phyloP scores from a whole-genome alignment of 805 yeast species.

The Monosporozyma solicola region DNA sequence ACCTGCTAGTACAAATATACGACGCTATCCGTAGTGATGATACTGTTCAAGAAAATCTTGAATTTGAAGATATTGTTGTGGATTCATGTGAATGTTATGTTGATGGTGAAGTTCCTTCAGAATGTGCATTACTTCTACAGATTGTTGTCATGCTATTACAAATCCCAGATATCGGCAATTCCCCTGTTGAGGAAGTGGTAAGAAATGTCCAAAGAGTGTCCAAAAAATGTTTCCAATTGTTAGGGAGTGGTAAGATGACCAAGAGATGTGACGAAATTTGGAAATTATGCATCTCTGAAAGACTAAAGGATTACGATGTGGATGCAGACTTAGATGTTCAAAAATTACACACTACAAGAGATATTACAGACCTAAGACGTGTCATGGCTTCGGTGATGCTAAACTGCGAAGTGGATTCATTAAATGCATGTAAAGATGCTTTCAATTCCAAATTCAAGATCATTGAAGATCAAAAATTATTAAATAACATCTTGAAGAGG shows the following conservation, averaged over 20 bases:
- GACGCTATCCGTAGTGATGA: constrained; percentile 23
- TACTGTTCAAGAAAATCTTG: constrained; percentile 29
- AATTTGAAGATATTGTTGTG: constrained; percentile 34
- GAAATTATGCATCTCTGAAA: constrained; percentile 20
- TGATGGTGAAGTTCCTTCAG: constrained; percentile 52
- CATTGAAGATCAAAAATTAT: constrained; percentile 51
- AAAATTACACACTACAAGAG: constrained; percentile 12
- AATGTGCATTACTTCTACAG: constrained; percentile 46
- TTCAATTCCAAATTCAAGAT: constrained; percentile 30
- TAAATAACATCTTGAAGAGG: constrained; percentile 51
- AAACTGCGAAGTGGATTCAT: constrained; percentile 45
- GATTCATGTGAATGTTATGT: constrained; percentile 57
- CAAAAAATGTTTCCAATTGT: constrained; percentile 52
- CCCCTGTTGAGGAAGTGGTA: constrained; percentile 16
- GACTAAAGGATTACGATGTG: constrained; percentile 42
- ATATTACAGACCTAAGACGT: constrained; percentile 13
- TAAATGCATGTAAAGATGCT: constrained; percentile 32
- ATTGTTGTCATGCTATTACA: constrained; percentile 35
- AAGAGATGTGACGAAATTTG: constrained; percentile 22
- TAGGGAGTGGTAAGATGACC: constrained; percentile 45
- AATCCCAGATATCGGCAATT: constrained; percentile 16
- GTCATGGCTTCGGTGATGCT: constrained; percentile 49
- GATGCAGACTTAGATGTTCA: constrained; percentile 12
- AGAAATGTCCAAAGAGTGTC: constrained; percentile 40
- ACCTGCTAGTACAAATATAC: constrained; percentile 27